Evolutionary conservation across 1,284 basidiomycete genomes (phyloP), one percentile per base, ranked within the genome.

Genomic region (Cutaneotrichosporon dermatis): DNA sequence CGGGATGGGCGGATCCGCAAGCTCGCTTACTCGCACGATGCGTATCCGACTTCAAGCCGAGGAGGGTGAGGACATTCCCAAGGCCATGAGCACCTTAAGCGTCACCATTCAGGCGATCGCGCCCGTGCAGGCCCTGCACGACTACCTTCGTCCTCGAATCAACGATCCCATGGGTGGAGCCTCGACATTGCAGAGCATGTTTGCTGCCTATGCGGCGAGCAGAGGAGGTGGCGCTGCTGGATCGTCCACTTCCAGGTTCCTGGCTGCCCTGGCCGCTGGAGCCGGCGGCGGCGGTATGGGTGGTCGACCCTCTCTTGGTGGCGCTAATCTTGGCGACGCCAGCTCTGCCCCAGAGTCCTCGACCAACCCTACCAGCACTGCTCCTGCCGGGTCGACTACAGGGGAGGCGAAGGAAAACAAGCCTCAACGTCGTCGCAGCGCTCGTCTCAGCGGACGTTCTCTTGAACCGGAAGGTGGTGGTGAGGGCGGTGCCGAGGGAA

Each of bases 71-170:
- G 90, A 93, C 66, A 83, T 94, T 34, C 92, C 93, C 6, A 86
- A 88, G 57, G 88, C 85, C 69, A 83, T 92, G 59, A 87, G 88
- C 66, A 91, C 91, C 64, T 89, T 97, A 66, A 89, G 92, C 50
- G 90, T 96, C 40, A 96, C 92, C 4, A 95, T 97, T 61, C 93
- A 96, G 72, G 93, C 92, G 3, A 95, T 97, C 60, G 93, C 94
- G 0, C 95, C 92, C 0, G 92, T 97, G 82, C 91, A 94, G 76
- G 91, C 92, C 0, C 82, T 97, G 37, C 91, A 95, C 69, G 92
- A 95, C 75, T 97, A 96, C 74, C 83, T 97, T 10, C 87, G 92
- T 0, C 93, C 93, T 13, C 83, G 92, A 7, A 87, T 97, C 25
- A 83, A 90, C n/a, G 90, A 90, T 6, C 77, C 88, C 49, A 57